phyloP scores from a whole-genome alignment of 2,329 filamentous ascomycete species.

The Stagonosporopsis cucurbitacearum region DNA sequence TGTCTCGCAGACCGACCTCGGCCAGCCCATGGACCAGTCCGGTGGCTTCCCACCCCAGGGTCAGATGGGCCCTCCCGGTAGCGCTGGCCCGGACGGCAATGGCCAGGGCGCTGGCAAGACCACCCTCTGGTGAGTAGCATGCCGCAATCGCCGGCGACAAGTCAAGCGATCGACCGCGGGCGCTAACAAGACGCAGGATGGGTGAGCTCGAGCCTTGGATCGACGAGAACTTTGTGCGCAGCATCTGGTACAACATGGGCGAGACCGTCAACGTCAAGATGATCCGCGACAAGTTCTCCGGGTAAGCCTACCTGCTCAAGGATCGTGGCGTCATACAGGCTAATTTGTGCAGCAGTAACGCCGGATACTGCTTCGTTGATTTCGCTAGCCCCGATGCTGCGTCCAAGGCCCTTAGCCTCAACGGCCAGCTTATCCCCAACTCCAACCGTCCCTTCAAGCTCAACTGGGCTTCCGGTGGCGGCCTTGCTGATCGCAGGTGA shows the following conservation, averaged over 20 bases:
- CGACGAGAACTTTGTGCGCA: conserved; percentile 98
- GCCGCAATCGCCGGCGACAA: conserved; percentile 4
- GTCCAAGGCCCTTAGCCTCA: conserved; percentile 87
- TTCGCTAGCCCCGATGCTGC: conserved; percentile 84
- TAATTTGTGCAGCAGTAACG: conserved; percentile 77
- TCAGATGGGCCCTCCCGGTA: conserved; percentile 54
- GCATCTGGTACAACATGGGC: conserved; percentile 89
- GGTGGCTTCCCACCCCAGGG: conserved; percentile 57
- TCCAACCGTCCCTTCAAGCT: conserved; percentile 96
- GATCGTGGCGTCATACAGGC: conserved; percentile 2
- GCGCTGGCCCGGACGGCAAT: conserved; percentile 43
- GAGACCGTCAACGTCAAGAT: conserved; percentile 99
- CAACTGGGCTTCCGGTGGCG: conserved; percentile 98
- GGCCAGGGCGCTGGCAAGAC: conserved; percentile 57
- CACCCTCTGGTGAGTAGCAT: conserved; percentile 57
- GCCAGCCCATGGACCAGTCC: conserved; percentile 64
- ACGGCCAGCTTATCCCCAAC: conserved; percentile 90
- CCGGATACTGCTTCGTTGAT: conserved; percentile 98
- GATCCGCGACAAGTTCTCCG: conserved; percentile 98
- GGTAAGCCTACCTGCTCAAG: conserved; percentile 62
- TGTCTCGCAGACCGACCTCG: conserved; percentile 58
- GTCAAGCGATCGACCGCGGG: neutral
- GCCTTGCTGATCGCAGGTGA: conserved; percentile 89
- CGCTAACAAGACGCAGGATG: conserved; percentile 72
- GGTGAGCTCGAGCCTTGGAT: conserved; percentile 99